Conservation (phyloP, 2,329 filamentous ascomycete species). For the Colletotrichum musae region DNA sequence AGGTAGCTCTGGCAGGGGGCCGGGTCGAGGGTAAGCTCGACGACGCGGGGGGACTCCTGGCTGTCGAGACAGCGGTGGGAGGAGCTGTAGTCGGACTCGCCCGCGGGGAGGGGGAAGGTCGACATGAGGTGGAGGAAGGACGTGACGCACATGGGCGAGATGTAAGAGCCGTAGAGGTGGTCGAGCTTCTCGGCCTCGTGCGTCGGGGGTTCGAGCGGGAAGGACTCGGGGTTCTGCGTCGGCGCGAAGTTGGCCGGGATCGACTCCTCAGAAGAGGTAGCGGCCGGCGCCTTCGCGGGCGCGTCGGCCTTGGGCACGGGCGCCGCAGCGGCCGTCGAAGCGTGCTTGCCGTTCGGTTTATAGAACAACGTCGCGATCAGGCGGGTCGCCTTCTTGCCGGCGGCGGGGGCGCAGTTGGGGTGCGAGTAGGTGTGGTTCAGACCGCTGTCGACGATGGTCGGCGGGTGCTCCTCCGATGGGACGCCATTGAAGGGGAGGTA, state of each 20-base stretch:
- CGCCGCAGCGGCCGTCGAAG: background rate
- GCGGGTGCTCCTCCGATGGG: conserved; percentile 71
- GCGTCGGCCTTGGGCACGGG: background rate
- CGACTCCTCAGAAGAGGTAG: conserved; percentile 51
- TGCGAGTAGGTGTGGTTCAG: conserved; percentile 75
- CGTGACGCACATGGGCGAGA: conserved; percentile 75
- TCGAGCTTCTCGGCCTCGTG: conserved; percentile 72
- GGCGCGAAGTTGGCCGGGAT: conserved; percentile 71
- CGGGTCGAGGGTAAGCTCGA: conserved; percentile 76
- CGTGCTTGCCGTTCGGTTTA: conserved; percentile 57
- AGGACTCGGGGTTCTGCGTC: conserved; percentile 69
- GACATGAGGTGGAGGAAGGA: conserved; percentile 78
- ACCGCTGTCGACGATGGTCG: conserved; percentile 73
- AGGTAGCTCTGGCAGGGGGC: conserved; percentile 74
- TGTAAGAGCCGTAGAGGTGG: conserved; percentile 76
- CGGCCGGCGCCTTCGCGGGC: conserved; percentile 43
- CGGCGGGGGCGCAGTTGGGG: conserved; percentile 70
- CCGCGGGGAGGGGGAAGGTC: conserved; percentile 69
- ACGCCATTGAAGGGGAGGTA: conserved; percentile 71
- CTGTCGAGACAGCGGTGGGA: conserved; percentile 77
- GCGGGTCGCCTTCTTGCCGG: conserved; percentile 63
- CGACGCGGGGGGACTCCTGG: conserved; percentile 71
- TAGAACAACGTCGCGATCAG: conserved; percentile 77
- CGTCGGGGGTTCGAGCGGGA: conserved; percentile 72
- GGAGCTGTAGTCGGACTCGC: conserved; percentile 68